Conservation (phyloP, 345 rosid species). For the Aquilaria malaccensis region DNA sequence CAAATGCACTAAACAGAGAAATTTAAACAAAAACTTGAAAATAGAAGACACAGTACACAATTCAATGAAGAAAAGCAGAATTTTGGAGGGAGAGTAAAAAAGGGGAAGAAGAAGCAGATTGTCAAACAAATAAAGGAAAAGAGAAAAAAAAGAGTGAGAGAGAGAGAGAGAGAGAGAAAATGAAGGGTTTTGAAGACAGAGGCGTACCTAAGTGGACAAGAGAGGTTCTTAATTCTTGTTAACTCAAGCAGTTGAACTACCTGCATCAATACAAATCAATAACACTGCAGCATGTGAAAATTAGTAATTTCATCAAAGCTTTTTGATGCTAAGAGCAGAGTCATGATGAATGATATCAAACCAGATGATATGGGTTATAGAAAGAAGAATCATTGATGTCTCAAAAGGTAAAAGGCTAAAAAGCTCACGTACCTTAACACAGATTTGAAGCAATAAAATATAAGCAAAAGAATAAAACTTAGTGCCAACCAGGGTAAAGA, state of each 20-base stretch:
- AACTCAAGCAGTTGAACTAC: slow-evolving; percentile 26
- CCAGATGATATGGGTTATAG: slow-evolving; percentile 15
- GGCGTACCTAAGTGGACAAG: slow-evolving; percentile 7
- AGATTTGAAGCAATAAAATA: slow-evolving; percentile 14
- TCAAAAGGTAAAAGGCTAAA: slow-evolving; percentile 17
- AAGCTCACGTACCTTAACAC: slow-evolving; percentile 16
- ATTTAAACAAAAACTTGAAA: background rate
- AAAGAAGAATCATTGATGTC: slow-evolving; percentile 27
- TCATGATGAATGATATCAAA: slow-evolving; percentile 18
- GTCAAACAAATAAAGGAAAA: slow-evolving; percentile 8
- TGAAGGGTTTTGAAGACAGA: background rate
- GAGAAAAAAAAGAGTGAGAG: slow-evolving; percentile 3
- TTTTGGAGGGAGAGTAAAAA: background rate
- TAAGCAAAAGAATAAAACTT: slow-evolving; percentile 7
- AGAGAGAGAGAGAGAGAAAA: background rate
- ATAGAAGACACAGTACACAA: background rate
- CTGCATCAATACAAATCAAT: slow-evolving; percentile 19
- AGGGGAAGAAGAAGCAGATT: background rate
- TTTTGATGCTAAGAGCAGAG: slow-evolving; percentile 12
- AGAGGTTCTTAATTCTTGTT: slow-evolving; percentile 7
- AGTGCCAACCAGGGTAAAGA: background rate
- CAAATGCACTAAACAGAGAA: no score
- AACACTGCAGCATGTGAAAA: slow-evolving; percentile 21
- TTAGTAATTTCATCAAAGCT: slow-evolving; percentile 1
- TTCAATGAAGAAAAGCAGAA: background rate